Evolutionary conservation across 2,329 filamentous ascomycete species (phyloP).

Genomic region (Fusarium clavum): DNA sequence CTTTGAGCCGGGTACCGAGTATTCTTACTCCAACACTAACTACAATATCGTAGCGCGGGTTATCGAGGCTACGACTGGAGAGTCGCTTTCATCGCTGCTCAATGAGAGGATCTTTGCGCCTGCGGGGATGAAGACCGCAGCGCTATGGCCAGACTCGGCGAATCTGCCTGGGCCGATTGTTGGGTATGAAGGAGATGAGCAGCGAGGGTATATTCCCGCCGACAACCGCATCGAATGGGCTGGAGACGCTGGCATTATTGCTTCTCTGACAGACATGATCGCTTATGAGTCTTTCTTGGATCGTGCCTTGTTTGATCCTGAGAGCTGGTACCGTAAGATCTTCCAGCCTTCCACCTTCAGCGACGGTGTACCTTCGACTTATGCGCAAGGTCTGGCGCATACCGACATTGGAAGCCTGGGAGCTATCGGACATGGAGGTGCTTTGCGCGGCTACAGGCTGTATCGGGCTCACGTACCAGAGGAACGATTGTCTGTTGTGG

Average conservation of each 20-base stretch:
- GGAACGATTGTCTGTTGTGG: constrained; percentile 28
- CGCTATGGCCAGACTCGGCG: constrained; percentile 24
- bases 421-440: constrained; percentile 24
- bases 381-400: constrained; percentile 22
- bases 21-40: constrained; percentile 36
- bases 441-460: constrained; percentile 30
- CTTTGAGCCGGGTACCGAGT: constrained; percentile 28
- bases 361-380: constrained; percentile 23
- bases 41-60: constrained; percentile 30
- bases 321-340: constrained; percentile 28
- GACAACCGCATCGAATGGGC: constrained; percentile 32
- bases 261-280: constrained; percentile 29
- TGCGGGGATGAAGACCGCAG: constrained; percentile 30
- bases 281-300: constrained; percentile 29
- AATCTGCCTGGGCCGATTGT: constrained; percentile 20
- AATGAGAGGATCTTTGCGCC: constrained; percentile 27
- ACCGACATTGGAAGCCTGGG: constrained; percentile 14
- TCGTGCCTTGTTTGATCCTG: constrained; percentile 14
- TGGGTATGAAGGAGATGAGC: constrained; percentile 31
- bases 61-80: constrained; percentile 16
- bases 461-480: constrained; percentile 25
- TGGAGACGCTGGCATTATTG: constrained; percentile 32
- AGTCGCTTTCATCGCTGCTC: constrained; percentile 20
- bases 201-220: constrained; percentile 20
- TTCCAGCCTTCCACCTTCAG: constrained; percentile 20